Evolutionary conservation across 805 yeast species (phyloP), one percentile per base, ranked within the genome.

Genomic region (Ogataea henricii): DNA sequence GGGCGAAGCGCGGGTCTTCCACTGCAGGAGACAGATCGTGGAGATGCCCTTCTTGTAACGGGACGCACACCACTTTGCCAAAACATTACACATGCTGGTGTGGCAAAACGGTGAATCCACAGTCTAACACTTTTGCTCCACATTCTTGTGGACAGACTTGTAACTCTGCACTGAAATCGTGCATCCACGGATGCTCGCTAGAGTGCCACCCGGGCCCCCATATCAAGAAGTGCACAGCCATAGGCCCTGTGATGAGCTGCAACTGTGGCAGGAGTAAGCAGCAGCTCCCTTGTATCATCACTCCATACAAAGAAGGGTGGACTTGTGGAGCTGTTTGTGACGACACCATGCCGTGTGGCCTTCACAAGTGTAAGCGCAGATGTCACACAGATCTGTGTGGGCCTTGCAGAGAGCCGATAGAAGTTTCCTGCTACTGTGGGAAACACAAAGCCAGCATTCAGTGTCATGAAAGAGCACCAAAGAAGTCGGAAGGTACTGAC

Each of bases 131-230:
- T 16, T 65, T 83, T 43, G 69, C 74, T 42, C 96, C 97, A 0
- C 94, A 90, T 55, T 84, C 94, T 41, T 91, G 97, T 73, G 96
- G 96, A 2, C 90, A 87, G 61, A 75, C 88, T 0, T 90, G 97
- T 69, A 76, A 77, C 43, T 69, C 72, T 32, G 75, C 78, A 26
- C 71, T 84, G 43, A 63, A 67, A 1, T 61, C 66, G 4, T 87
- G 97, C 63, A 75, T 82, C 1, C 97, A 90, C 62, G 78, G 81
- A 2, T 90, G 97, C 60, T 67, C 87, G 1, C 68, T 82, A 3
- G 74, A 77, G 13, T 90, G 97, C 63, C 97, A 90, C 64, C 92
- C 96, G 2, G 97, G 96, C 0, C 86, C 90, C 1, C 97, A 91
- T 65, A 82, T 89, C 0, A 71, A 72, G 33, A 72, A 71, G 21